Base-by-base conservation (phyloP, 495 filamentous ascomycete genomes). In the Daldinia bambusicola region DNA sequence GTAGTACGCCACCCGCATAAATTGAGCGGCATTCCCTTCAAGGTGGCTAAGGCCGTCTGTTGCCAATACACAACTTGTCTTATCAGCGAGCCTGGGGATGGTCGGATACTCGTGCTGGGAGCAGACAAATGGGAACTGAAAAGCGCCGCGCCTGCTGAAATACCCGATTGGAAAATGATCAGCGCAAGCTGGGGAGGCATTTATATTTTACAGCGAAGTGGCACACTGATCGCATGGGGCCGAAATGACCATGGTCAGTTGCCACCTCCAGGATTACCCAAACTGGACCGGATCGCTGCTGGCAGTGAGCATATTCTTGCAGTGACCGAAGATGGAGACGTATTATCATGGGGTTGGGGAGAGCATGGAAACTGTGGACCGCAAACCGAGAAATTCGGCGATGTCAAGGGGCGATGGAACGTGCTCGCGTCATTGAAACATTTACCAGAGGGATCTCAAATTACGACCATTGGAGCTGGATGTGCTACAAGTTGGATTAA, bases 291-390 rank as follows among this genome's bases (percentile, higher is more conserved):
- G 16, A 80, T 98, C 13, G 92, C 92, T 14, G 89, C 89, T 48
- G 95, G 95, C 0, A 97, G 94, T 75, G 95, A 98, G 80, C 95
- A 99, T 80, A 87, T 83, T 12, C 70, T 98, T 68, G 92, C 88
- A 8, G 72, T 93, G 32, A 85, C 89, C 3, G 80, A 78, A n/a
- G 82, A 85, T 55, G 86, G 87, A 0, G 80, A 84, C 14, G 80
- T 97, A 12, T 77, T 93, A 41, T 86, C 90, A 3, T 98, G 94
- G 92, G 95, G 95, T 14, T 99, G 95, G 95, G 94, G 93, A 1
- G 93, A 97, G 81, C 95, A 99, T 85, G 95, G 95, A 10, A 98
- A 98, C 79, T 98, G 95, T 78, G 95, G 95, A 13, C 84, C 87
- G 3, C 82, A 84, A 48, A 87, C 81, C n/a, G 89, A 80, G 70